These are phyloP conservation scores for Agaricus blazei DNA, from an alignment of 768 basidiomycete genomes.

Conservation along the genomic window DNA sequence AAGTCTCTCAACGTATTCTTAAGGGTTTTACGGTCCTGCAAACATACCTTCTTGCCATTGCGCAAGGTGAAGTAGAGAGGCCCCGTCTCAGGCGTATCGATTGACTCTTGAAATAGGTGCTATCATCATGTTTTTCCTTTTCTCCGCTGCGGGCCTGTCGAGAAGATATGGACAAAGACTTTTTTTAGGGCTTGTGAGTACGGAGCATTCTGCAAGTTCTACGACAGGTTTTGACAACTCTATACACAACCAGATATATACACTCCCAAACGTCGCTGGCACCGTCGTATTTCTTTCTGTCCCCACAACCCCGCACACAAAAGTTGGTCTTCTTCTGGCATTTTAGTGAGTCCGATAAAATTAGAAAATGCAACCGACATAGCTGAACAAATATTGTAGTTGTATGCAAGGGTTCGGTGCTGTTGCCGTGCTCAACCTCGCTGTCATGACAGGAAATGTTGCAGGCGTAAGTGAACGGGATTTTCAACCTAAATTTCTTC, in stretches of 20 bases:
- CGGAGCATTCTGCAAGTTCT: neutral
- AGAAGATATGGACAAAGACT: slow-evolving; percentile 39
- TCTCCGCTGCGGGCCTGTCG: slow-evolving; percentile 37
- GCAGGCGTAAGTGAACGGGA: slow-evolving; percentile 28
- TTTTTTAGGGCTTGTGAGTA: slow-evolving; percentile 36
- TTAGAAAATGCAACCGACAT: neutral
- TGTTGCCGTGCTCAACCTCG: slow-evolving; percentile 40
- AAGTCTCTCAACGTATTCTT: neutral
- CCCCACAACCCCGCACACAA: slow-evolving; percentile 31
- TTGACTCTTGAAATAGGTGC: slow-evolving; percentile 17
- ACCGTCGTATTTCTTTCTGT: slow-evolving; percentile 42
- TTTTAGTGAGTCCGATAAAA: slow-evolving; percentile 35
- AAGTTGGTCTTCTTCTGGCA: slow-evolving; percentile 41
- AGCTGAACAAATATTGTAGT: slow-evolving; percentile 17
- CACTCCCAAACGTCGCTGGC: slow-evolving; percentile 43
- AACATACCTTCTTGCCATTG: slow-evolving; percentile 48
- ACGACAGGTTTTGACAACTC: neutral
- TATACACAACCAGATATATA: slow-evolving; percentile 28
- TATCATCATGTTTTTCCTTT: slow-evolving; percentile 39
- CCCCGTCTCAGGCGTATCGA: neutral
- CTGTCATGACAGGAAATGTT: slow-evolving; percentile 42
- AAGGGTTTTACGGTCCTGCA: slow-evolving; percentile 44
- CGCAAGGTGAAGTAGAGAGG: slow-evolving; percentile 24
- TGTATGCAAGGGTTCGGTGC: slow-evolving; percentile 43
- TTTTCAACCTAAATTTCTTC: neutral